These are phyloP conservation scores for Emmonsia crescens DNA, from an alignment of 2,329 filamentous ascomycete genomes.

Conservation along the genomic window DNA sequence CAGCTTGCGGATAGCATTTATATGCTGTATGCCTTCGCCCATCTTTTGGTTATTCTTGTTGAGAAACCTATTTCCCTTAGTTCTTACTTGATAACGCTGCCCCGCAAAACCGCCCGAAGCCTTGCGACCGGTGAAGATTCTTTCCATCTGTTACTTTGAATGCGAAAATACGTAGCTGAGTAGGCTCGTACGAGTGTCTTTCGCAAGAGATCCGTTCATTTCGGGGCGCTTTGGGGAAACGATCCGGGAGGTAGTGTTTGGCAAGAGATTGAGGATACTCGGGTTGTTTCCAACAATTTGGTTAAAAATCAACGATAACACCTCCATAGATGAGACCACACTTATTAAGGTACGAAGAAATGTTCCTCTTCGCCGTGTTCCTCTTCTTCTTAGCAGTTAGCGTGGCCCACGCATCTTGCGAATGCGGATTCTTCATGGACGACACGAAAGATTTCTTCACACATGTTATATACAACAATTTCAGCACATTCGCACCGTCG, in stretches of 20 bases:
- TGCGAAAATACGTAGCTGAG: not conserved
- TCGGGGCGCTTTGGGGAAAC: not conserved
- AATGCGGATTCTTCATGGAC: conserved; percentile 13
- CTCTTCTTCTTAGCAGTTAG: not conserved
- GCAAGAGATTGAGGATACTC: not conserved
- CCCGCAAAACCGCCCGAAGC: not conserved
- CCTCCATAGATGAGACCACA: not conserved
- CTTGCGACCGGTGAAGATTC: not conserved
- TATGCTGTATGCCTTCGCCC: not conserved
- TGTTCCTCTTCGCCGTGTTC: not conserved
- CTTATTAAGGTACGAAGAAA: not conserved
- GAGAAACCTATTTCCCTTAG: not conserved
- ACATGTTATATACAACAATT: conserved; percentile 19
- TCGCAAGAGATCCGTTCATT: not conserved
- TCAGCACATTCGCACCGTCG: conserved; percentile 13
- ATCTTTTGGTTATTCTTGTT: not conserved
- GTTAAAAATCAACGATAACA: not conserved
- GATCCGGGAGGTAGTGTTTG: not conserved
- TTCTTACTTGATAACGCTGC: not conserved
- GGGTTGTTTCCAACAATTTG: not conserved
- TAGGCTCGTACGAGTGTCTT: not conserved
- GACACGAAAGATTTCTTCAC: conserved; percentile 18
- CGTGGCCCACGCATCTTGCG: conserved; percentile 9
- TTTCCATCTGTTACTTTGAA: not conserved
- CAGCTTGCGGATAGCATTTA: not conserved